Percentiles rank a stretch among this genome's conserved stretches.
Evolutionary conservation across 441 rosid genomes (phyloP).

Genomic region (Kokia cookei): DNA sequence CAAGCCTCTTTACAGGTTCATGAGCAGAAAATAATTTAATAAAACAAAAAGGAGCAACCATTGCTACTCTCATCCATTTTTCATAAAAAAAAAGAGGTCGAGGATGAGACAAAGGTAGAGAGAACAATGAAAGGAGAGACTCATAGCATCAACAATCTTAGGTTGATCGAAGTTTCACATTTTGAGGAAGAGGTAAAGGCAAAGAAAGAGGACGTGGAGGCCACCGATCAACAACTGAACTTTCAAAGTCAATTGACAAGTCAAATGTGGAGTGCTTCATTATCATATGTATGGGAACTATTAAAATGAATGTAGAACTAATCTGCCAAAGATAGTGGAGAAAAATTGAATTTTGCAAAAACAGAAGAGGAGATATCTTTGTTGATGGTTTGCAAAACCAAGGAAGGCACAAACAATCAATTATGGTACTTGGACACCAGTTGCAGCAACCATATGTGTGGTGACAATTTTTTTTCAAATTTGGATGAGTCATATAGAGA

Average conservation of each 20-base stretch:
- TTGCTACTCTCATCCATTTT: neutral
- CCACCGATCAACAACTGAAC: neutral
- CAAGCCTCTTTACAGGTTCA: neutral
- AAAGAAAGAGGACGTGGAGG: neutral
- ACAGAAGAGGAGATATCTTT: neutral
- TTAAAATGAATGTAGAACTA: neutral
- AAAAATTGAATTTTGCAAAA: neutral
- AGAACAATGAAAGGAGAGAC: neutral
- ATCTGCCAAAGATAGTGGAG: neutral
- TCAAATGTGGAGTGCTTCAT: neutral
- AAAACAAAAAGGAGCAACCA: neutral
- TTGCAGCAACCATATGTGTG: neutral
- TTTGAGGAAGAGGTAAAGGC: neutral
- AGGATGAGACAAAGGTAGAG: neutral
- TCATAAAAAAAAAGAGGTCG: neutral
- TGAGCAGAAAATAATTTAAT: neutral
- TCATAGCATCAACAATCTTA: neutral
- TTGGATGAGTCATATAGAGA: neutral
- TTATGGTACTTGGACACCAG: neutral
- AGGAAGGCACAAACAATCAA: neutral
- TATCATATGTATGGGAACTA: neutral
- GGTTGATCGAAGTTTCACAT: neutral
- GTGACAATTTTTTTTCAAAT: neutral
- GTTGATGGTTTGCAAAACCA: neutral
- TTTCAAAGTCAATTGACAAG: neutral